Percentiles rank a stretch among this genome's conserved stretches.
phyloP scores from a whole-genome alignment of 805 yeast genomes.

The Ogataea polymorpha region DNA sequence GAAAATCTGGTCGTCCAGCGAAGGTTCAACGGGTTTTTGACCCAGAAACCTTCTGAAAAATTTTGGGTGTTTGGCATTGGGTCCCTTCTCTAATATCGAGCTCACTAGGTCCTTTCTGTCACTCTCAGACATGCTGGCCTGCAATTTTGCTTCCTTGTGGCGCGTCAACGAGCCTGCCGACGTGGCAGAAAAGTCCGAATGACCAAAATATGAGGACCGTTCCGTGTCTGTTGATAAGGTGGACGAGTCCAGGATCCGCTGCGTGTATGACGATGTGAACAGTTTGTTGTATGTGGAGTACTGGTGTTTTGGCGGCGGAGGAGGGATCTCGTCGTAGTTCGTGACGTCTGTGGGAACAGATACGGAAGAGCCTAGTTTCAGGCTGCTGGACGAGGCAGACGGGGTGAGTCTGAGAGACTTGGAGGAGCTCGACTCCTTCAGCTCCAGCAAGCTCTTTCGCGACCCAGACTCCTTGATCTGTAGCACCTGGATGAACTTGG shows the following conservation, averaged over 20 bases:
- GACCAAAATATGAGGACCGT: constrained; percentile 45
- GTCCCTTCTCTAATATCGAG: constrained; percentile 42
- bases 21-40: constrained; percentile 30
- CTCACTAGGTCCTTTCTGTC: constrained; percentile 35
- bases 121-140: constrained; percentile 15
- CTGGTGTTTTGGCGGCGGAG: constrained; percentile 39
- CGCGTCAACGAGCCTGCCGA: constrained; percentile 83
- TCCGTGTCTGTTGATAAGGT: constrained; percentile 34
- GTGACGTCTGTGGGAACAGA: constrained; percentile 6
- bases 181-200: constrained; percentile 80
- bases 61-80: constrained; percentile 39
- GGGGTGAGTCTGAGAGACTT: constrained; percentile 15
- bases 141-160: constrained; percentile 45
- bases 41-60: constrained; percentile 44
- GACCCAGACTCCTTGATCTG: constrained; percentile 29
- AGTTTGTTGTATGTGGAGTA: constrained; percentile 11
- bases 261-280: constrained; percentile 25
- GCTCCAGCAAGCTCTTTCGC: constrained; percentile 17
- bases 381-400: constrained; percentile 18
- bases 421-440: constrained; percentile 10
- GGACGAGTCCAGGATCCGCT: constrained; percentile 30
- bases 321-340: constrained; percentile 25
- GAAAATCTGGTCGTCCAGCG: constrained; percentile 34
- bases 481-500: constrained; percentile 71
- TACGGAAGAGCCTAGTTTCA: constrained; percentile 17